phyloP scores from a whole-genome alignment of 108 stramenopile species.

The Stephanodiscus minutulus region DNA sequence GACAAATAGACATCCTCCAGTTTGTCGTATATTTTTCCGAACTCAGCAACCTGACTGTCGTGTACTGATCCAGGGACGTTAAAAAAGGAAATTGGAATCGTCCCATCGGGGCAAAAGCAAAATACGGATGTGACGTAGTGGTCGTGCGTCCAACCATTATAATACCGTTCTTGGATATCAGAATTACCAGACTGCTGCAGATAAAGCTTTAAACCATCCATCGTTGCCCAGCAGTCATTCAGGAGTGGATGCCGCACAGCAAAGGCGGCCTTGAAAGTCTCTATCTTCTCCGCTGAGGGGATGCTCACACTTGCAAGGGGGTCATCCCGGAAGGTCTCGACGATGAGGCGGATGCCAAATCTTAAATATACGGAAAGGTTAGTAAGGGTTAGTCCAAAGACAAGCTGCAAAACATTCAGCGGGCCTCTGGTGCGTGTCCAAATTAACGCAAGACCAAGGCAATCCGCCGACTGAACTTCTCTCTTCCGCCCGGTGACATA shows the following conservation, averaged over 20 bases:
- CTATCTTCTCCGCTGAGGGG: constrained; percentile 6
- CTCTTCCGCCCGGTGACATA: too few relatives aligned
- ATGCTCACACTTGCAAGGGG: background rate
- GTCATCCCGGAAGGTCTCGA: background rate
- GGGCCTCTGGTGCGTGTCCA: constrained; percentile 4
- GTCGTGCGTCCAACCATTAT: constrained; percentile 9
- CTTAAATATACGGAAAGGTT: background rate
- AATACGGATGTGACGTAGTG: constrained; percentile 27
- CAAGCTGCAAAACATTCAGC: constrained; percentile 4
- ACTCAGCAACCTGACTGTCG: constrained; percentile 35
- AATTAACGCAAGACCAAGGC: constrained; percentile 2
- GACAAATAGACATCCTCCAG: constrained; percentile 19
- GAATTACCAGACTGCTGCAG: background rate
- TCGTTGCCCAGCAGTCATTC: constrained; percentile 1
- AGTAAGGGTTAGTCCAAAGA: constrained; percentile 2
- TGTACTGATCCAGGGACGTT: constrained; percentile 44
- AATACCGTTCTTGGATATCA: background rate
- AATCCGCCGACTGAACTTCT: background rate
- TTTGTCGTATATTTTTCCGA: constrained; percentile 40
- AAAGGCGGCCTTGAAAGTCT: constrained; percentile 1
- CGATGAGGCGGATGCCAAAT: background rate
- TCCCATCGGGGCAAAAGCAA: constrained; percentile 44
- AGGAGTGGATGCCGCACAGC: background rate
- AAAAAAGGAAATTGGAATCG: constrained; percentile 18
- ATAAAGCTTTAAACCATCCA: constrained; percentile 6